Evolutionary conservation across 495 filamentous ascomycete species (phyloP), one percentile per base, ranked within the genome.

Genomic region (Astrocystis sublimbata): DNA sequence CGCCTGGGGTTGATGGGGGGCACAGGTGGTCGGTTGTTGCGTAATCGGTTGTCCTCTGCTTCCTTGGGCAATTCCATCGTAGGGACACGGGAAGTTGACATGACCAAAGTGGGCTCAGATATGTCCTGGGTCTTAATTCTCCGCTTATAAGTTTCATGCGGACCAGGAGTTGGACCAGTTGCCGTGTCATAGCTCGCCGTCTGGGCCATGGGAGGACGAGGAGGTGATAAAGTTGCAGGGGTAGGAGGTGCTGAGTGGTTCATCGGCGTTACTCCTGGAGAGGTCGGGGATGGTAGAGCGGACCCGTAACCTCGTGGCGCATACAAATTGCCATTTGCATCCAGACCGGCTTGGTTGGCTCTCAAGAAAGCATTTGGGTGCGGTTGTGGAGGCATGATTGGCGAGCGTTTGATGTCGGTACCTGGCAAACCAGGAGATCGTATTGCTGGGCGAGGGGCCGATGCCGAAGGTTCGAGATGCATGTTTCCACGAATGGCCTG

Each of bases 71-170:
- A 77, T 40, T 83, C 81, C 12, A 89, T 80, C 0, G 85, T 86
- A 3, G 87, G 85, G 15, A 94, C 83, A 43, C 86, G 87, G 9
- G 88, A 92, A 8, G 91, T 94, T 21, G 82, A 85, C 35, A 85
- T 89, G n/a, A 93, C 73, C 58, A 96, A 89, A 0, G 83, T 89
- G 0, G 92, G 92, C 64, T 94, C 92, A 3, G 91, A 93, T 40
- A 97, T 96, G 28, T 89, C 85, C 35, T 81, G 77, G 68, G 93
- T 92, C 66, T 85, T 87, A 49, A 94, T 78, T 0, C 83, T 78
- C 38, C 85, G 85, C 78, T 92, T 94, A 40, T 65, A 57, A 73
- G 79, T 23, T 33, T 70, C 71, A 24, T 72, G 66, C n/a, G 68
- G 42, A 33, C 9, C 58, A 3, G 66, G 41, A 35, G 65, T 56